phyloP scores from a whole-genome alignment of 768 basidiomycete species.

The Russula virescens region DNA sequence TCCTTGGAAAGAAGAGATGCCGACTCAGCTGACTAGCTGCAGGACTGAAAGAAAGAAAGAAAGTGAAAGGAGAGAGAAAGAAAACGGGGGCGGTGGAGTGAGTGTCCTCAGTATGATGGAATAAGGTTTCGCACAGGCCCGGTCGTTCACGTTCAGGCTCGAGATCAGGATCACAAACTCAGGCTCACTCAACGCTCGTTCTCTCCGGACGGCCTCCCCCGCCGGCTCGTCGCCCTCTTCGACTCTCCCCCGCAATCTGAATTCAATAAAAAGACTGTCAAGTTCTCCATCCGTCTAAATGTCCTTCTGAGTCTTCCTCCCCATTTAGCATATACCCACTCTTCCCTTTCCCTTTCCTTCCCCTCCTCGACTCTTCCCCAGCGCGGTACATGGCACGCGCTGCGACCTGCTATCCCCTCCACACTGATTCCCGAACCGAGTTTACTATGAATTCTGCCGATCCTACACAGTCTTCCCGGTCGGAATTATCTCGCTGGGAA shows the following conservation, averaged over 20 bases:
- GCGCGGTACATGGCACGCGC: conserved; percentile 16
- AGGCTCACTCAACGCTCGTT: neutral
- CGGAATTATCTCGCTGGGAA: conserved; percentile 36
- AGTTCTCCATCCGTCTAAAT: conserved; percentile 9
- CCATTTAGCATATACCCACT: conserved; percentile 10
- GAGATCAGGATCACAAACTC: neutral
- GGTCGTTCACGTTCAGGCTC: neutral
- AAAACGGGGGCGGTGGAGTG: too few relatives aligned
- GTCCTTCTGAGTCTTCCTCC: conserved; percentile 16
- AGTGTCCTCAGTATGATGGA: neutral
- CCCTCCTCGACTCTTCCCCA: conserved; percentile 7
- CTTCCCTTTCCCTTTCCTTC: conserved; percentile 3
- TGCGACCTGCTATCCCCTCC: conserved; percentile 20
- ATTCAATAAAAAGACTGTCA: conserved; percentile 27
- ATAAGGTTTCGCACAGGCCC: conserved; percentile 10
- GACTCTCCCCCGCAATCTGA: conserved; percentile 1
- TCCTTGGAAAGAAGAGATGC: neutral
- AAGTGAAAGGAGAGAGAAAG: neutral
- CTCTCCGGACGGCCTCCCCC: conserved; percentile 4
- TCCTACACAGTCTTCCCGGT: conserved; percentile 35
- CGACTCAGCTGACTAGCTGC: neutral
- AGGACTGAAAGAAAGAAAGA: neutral
- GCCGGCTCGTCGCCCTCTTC: neutral
- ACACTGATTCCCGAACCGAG: conserved; percentile 26
- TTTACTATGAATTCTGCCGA: conserved; percentile 21